Evolutionary conservation across 2,329 filamentous ascomycete species (phyloP).

Genomic region (Colletotrichum australisinense): DNA sequence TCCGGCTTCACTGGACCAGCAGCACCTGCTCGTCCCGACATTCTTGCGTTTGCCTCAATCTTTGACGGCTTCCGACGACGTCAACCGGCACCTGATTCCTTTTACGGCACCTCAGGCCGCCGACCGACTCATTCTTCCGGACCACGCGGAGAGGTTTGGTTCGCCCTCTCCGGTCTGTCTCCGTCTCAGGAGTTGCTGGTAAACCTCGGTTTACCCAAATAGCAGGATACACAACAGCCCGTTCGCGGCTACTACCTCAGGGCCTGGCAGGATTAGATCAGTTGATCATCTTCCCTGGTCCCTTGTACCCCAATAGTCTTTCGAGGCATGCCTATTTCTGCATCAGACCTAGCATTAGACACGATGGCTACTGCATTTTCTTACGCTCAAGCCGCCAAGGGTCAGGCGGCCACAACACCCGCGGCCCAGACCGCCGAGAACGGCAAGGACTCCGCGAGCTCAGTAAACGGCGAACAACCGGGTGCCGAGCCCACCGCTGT

Average conservation of each 20-base stretch:
- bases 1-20: slow-evolving; percentile 10
- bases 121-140: background rate
- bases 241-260: slow-evolving; percentile 24
- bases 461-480: slow-evolving; percentile 31
- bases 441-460: slow-evolving; percentile 40
- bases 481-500: slow-evolving; percentile 21
- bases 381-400: slow-evolving; percentile 95
- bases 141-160: slow-evolving; percentile 48
- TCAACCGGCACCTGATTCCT: slow-evolving; percentile 1
- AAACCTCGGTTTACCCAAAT: slow-evolving; percentile 25
- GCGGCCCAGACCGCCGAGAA: slow-evolving; percentile 44
- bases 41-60: background rate
- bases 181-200: slow-evolving; percentile 28
- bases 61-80: slow-evolving; percentile 2
- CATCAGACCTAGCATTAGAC: slow-evolving; percentile 34
- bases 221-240: slow-evolving; percentile 16
- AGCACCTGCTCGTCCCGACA: slow-evolving; percentile 5
- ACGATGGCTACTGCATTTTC: slow-evolving; percentile 77
- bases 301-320: slow-evolving; percentile 18
- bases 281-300: slow-evolving; percentile 29
- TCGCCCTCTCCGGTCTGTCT: slow-evolving; percentile 49
- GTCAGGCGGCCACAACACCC: slow-evolving; percentile 64
- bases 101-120: slow-evolving; percentile 3
- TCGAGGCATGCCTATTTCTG: slow-evolving; percentile 33
- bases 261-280: slow-evolving; percentile 33